Evolutionary conservation across 352 stramenopile genomes (phyloP).

Genomic region (Pseudoperonospora humuli): DNA sequence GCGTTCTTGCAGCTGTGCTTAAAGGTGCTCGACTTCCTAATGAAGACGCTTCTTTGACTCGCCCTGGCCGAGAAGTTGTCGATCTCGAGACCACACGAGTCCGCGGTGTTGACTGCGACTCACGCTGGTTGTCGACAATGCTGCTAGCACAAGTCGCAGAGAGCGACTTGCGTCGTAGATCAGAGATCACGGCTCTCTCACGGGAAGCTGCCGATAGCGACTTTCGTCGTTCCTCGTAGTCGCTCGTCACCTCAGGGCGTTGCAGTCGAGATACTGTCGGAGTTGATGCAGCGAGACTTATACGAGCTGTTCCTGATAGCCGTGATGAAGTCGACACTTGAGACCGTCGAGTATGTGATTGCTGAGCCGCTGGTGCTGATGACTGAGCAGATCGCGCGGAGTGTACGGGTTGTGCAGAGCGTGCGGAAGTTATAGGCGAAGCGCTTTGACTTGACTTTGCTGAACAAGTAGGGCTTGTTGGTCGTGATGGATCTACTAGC

Average conservation of each 20-base stretch:
- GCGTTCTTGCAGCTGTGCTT: slow-evolving; percentile 16
- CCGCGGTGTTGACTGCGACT: slow-evolving; percentile 39
- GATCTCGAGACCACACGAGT: slow-evolving; percentile 20
- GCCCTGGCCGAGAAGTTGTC: slow-evolving; percentile 17
- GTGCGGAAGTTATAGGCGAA: slow-evolving; percentile 31
- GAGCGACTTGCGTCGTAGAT: slow-evolving; percentile 43
- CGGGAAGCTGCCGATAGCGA: slow-evolving; percentile 22
- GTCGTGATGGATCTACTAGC: slow-evolving; percentile 9
- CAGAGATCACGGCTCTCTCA: slow-evolving; percentile 23
- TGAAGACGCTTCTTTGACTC: slow-evolving; percentile 8
- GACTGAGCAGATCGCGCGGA: slow-evolving; percentile 8
- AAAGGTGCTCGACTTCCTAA: slow-evolving; percentile 16
- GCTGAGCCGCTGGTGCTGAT: slow-evolving; percentile 7
- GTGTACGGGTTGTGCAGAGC: slow-evolving; percentile 25
- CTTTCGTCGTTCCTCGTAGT: slow-evolving; percentile 33
- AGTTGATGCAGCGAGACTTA: slow-evolving; percentile 1
- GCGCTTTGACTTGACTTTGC: slow-evolving; percentile 35
- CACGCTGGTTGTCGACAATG: slow-evolving; percentile 25
- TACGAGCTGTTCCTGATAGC: slow-evolving; percentile 5
- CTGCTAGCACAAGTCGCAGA: slow-evolving; percentile 15
- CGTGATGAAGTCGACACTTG: slow-evolving; percentile 11
- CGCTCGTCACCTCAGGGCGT: slow-evolving; percentile 21
- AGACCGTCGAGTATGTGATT: slow-evolving; percentile 5
- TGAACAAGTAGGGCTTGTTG: slow-evolving; percentile 39
- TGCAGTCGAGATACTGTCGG: slow-evolving; percentile 12